These are phyloP conservation scores for Euphrasia arctica DNA, from an alignment of 305 asterid species.

Conservation along the genomic window DNA sequence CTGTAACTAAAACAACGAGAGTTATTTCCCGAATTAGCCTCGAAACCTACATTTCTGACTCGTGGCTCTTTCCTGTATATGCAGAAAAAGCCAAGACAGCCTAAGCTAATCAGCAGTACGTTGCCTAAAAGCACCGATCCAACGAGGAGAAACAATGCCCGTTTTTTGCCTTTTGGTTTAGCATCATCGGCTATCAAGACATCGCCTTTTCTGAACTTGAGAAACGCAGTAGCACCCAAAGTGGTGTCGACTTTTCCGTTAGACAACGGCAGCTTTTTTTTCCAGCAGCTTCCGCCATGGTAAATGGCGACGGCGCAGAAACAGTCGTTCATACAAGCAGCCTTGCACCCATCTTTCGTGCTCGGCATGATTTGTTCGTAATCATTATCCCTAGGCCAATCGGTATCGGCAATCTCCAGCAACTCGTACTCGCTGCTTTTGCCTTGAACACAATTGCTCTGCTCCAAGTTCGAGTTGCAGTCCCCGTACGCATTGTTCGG, in stretches of 20 bases:
- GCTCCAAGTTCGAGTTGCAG: constrained; percentile 35
- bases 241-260: constrained; percentile 36
- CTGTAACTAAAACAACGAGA: background rate
- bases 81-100: constrained; percentile 3
- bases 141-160: constrained; percentile 24
- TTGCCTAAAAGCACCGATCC: constrained; percentile 42
- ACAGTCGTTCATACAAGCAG: constrained; percentile 41
- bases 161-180: constrained; percentile 17
- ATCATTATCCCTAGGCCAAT: constrained; percentile 34
- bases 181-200: background rate
- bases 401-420: constrained; percentile 13
- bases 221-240: constrained; percentile 28
- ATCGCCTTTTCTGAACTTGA: constrained; percentile 37
- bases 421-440: constrained; percentile 22
- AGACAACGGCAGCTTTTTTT: constrained; percentile 55
- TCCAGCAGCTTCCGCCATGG: constrained; percentile 39
- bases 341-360: constrained; percentile 19
- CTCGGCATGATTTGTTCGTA: constrained; percentile 23
- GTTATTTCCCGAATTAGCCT: constrained; percentile 17
- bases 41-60: background rate
- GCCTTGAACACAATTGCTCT: constrained; percentile 27
- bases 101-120: too few species aligned
- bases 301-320: constrained; percentile 43
- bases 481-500: constrained; percentile 35
- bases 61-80: constrained; percentile 29